Conservation (phyloP, 768 basidiomycete species). For the Dacryopinax primogenitus region DNA sequence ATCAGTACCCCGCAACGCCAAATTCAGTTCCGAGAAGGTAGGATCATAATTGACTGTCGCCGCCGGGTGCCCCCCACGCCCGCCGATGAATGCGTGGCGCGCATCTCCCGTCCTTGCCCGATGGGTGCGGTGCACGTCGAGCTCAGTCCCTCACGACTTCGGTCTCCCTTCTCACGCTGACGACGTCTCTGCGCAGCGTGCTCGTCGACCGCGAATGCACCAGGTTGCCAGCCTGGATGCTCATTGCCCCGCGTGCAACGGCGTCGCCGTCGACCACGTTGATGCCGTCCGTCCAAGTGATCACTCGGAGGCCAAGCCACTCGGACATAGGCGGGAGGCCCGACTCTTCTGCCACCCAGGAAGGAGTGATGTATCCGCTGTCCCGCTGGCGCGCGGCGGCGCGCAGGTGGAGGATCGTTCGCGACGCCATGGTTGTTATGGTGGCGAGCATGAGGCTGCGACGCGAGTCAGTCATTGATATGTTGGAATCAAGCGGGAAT, state of each 20-base stretch:
- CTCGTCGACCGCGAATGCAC: no score
- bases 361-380: not conserved
- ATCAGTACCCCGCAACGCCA: no score
- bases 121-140: no score
- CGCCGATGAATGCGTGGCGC: not conserved
- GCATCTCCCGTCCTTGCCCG: not conserved
- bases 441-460: conserved; percentile 1
- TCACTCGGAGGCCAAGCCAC: not conserved
- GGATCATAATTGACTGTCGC: no score
- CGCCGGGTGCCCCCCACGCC: not conserved
- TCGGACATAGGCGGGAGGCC: not conserved
- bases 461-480: not conserved
- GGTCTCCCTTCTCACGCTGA: not conserved
- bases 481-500: no score
- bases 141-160: not conserved
- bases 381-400: not conserved
- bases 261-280: not conserved
- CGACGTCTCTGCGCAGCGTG: not conserved
- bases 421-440: conserved; percentile 2
- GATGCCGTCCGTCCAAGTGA: not conserved
- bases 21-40: no score
- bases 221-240: no score
- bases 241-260: not conserved
- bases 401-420: not conserved
- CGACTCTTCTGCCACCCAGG: not conserved